Base-by-base conservation (phyloP, 2,329 filamentous ascomycete species). In the Xylariaceae sp. region DNA sequence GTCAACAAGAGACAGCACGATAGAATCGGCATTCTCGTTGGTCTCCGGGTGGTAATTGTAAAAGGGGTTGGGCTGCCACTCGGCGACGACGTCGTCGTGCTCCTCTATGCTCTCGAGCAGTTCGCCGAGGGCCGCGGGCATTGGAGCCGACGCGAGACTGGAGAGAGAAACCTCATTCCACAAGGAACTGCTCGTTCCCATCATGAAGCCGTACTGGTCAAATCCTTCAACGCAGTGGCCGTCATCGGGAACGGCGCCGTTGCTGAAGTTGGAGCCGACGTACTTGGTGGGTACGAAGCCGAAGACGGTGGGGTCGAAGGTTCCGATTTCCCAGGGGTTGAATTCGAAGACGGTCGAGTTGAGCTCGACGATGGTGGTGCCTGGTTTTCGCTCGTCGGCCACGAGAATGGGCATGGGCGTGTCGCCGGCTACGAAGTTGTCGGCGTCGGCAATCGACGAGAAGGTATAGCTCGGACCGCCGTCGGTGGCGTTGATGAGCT, bases 141-240 rank as follows among this genome's bases (percentile, higher is more conserved):
- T 67, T 30, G 29, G 29, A 18, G 70, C 61, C 3, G 69, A 66
- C 13, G 13, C 32, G 13, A 34, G 9, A 5, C 32, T 10, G 32
- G 72, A 63, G 88, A n/a, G n/a, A n/a, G n/a, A n/a, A n/a, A n/a
- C 80, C 63, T 84, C 76, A 72, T 95, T 96, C 78, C 96, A 96
- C 1, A 96, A 77, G 0, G 88, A 87, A 1, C 86, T 89, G 19
- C 86, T 90, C 0, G 91, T 95, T 47, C 91, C 91, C 83, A 95
- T 90, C 22, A 95, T 76, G 66, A 82, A 96, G 6, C 89, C 89
- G 21, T 81, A 80, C 63, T 91, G 91, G 71, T 96, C 92, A 59
- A 91, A 91, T 1, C 92, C 92, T 7, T 80, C 76, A 15, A 95
- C 79, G 65, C 92, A 96, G 26, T 72, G 68, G 41, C 80, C 78